Base-by-base conservation (phyloP, 2,329 filamentous ascomycete species). In the Colletotrichum eleusines region DNA sequence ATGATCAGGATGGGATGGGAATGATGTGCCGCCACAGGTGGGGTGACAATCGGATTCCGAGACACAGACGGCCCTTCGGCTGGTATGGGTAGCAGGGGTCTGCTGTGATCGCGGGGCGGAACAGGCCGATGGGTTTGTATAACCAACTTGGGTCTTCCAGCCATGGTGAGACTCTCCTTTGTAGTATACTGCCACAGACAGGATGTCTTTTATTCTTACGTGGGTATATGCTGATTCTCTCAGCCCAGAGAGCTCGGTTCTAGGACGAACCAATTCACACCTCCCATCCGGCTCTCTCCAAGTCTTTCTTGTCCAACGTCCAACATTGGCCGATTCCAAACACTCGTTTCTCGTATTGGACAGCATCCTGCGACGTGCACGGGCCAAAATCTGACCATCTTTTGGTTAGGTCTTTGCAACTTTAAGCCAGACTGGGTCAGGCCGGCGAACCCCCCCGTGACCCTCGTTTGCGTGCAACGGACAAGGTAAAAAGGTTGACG, bases 21-120 rank as follows among this genome's bases (percentile, higher is more conserved):
- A 20, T 74, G 75, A 18, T 66, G 40, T 76, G 74, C 72, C 74
- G 71, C 38, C 3, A 6, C 11, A 16, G 20, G 20, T 33, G 9
- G 3, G 28, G 26, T 35, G 12, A 35, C 1, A n/a, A 20, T 26
- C 5, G 51, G 9, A 54, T 35, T 23, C 72, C 73, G 44, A 67
- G 11, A 60, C 73, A 70, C 46, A 57, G 59, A 44, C n/a, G 61
- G 48, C 3, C 63, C 42, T 51, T 44, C 51, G 53, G 42, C 16
- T 20, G 38, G 16, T 3, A 28, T 48, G 20, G 2, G 8, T 18
- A 2, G 16, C 46, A 60, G 28, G 51, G 50, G 38, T 38, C 28
- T 35, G 33, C 28, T 60, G 26, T 33, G 35, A 28, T 20, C 61
- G 44, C 61, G 66, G 66, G 26, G n/a, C n/a, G 66, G 31, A 50